Percentiles rank a stretch among this genome's conserved stretches.
These are phyloP conservation scores for Cyberlindnera meyerae DNA, from an alignment of 805 yeast species.

Conservation along the genomic window DNA sequence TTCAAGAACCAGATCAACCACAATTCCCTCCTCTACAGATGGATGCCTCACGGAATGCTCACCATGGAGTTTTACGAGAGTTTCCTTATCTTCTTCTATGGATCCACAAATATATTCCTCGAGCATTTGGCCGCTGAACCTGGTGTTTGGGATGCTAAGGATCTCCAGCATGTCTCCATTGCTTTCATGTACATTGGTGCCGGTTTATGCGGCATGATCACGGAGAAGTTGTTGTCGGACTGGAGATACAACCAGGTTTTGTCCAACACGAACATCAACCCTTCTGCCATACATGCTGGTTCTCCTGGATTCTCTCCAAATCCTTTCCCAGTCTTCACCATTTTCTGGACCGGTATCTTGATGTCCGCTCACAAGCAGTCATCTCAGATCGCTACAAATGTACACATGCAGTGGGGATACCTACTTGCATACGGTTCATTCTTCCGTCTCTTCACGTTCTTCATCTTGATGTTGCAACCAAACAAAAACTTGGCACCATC, in stretches of 20 bases:
- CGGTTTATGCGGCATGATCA: slow-evolving; percentile 84
- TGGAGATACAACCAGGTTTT: slow-evolving; percentile 52
- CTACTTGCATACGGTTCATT: slow-evolving; percentile 77
- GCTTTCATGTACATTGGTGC: slow-evolving; percentile 90
- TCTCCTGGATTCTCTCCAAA: slow-evolving; percentile 84
- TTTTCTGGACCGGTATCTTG: slow-evolving; percentile 92
- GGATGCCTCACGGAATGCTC: slow-evolving; percentile 41
- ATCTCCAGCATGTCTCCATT: slow-evolving; percentile 83
- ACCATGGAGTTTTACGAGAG: slow-evolving; percentile 87
- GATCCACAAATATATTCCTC: slow-evolving; percentile 81
- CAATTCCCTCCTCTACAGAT: slow-evolving; percentile 24
- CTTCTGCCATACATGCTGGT: slow-evolving; percentile 31
- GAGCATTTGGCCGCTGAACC: slow-evolving; percentile 80
- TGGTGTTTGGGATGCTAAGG: slow-evolving; percentile 86
- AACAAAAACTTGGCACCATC: slow-evolving; percentile 40
- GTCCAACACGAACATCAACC: slow-evolving; percentile 25
- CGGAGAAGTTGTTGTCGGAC: slow-evolving; percentile 58
- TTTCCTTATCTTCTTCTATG: slow-evolving; percentile 78
- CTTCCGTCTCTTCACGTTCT: slow-evolving; percentile 63
- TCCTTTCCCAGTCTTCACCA: slow-evolving; percentile 90
- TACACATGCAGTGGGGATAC: slow-evolving; percentile 93
- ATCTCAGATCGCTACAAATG: slow-evolving; percentile 64
- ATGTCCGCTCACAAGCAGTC: slow-evolving; percentile 96
- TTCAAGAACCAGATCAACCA: slow-evolving; percentile 25
- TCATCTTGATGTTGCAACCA: slow-evolving; percentile 46